Percentiles rank a stretch among this genome's conserved stretches.
phyloP scores from a whole-genome alignment of 2,329 filamentous ascomycete genomes.

The Trematosphaeria pertusa region DNA sequence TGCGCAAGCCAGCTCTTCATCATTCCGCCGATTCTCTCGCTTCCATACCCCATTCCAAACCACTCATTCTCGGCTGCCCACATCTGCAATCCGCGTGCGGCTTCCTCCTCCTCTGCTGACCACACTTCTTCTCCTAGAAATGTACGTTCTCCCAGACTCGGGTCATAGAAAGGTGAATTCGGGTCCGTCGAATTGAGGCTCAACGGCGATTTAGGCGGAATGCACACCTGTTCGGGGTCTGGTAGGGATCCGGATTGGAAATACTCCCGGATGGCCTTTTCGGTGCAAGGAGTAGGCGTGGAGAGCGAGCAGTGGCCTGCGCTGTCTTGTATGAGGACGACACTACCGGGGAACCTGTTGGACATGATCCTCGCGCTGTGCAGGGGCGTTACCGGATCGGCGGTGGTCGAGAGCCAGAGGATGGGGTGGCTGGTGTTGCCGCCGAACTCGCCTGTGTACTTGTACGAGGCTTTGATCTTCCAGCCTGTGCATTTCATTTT shows the following conservation, averaged over 20 bases:
- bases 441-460: constrained; percentile 37
- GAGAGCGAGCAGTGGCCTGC: constrained; percentile 55
- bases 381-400: constrained; percentile 67
- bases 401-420: constrained; percentile 63
- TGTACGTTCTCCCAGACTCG: constrained; percentile 4
- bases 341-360: constrained; percentile 51
- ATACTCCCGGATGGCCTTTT: constrained; percentile 43
- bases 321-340: constrained; percentile 53
- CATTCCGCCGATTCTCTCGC: constrained; percentile 1
- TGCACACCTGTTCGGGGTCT: constrained; percentile 51
- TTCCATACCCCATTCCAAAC: constrained; percentile 7
- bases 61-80: constrained; percentile 7
- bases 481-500: constrained; percentile 49
- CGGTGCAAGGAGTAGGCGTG: constrained; percentile 45
- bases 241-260: constrained; percentile 56
- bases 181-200: constrained; percentile 27
- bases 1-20: too few relatives aligned
- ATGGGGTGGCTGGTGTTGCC: constrained; percentile 60
- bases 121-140: constrained; percentile 1
- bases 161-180: constrained; percentile 21
- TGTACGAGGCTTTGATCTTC: constrained; percentile 42
- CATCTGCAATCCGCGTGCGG: constrained; percentile 7
- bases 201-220: constrained; percentile 18
- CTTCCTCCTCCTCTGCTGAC: constrained; percentile 12
- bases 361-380: constrained; percentile 51